These are phyloP conservation scores for Talaromyces borbonicus DNA, from an alignment of 495 filamentous ascomycete species.

Conservation along the genomic window DNA sequence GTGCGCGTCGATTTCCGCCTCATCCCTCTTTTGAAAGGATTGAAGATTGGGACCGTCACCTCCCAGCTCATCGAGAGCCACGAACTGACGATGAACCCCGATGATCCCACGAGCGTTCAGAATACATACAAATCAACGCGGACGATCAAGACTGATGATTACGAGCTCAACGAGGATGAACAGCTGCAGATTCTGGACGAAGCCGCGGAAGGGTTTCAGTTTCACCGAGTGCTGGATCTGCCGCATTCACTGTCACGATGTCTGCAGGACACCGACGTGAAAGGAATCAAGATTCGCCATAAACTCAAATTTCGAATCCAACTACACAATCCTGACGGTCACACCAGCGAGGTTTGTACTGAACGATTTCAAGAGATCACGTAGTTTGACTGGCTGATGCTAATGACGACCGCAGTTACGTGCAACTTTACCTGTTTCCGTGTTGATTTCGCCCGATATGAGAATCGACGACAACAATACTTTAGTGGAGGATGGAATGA, in stretches of 20 bases:
- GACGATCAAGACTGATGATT: conserved; percentile 52
- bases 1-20: conserved; percentile 73
- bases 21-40: conserved; percentile 75
- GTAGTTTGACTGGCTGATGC: conserved; percentile 10
- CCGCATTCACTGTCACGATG: conserved; percentile 70
- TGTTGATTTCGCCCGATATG: conserved; percentile 90
- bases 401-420: conserved; percentile 45
- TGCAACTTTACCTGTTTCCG: conserved; percentile 72
- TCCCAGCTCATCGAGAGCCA: conserved; percentile 70
- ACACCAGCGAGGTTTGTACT: conserved; percentile 74
- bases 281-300: conserved; percentile 79
- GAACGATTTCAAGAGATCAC: not conserved
- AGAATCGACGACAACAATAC: conserved; percentile 73
- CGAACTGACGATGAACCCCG: conserved; percentile 48
- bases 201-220: conserved; percentile 67
- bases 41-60: conserved; percentile 66
- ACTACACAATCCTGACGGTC: conserved; percentile 86
- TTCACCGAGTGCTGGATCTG: conserved; percentile 57
- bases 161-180: conserved; percentile 47
- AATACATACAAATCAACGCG: conserved; percentile 52
- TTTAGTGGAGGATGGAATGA: conserved; percentile 45
- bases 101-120: conserved; percentile 39
- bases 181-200: conserved; percentile 61
- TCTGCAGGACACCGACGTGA: conserved; percentile 74
- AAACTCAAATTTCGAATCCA: conserved; percentile 79